phyloP scores from a whole-genome alignment of 2,329 filamentous ascomycete genomes.

The Blumeria hordei region DNA sequence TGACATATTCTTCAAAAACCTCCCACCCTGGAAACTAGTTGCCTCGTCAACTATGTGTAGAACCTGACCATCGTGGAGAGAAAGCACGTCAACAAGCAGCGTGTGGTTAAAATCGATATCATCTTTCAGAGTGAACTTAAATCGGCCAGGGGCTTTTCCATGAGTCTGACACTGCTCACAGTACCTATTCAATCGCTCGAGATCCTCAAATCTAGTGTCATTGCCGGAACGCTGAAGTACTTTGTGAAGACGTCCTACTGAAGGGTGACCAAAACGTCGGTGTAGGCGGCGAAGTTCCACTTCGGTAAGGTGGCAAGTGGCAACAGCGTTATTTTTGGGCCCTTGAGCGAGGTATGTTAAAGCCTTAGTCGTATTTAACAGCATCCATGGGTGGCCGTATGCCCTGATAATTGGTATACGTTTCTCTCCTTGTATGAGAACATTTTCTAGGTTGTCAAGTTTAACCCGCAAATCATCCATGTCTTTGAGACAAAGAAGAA shows the following conservation, averaged over 20 bases:
- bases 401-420: not conserved
- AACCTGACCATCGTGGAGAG: not conserved
- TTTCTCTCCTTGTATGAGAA: not conserved
- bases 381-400: not conserved
- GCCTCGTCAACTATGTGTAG: conserved; percentile 2
- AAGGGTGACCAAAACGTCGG: not conserved
- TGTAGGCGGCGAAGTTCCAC: not conserved
- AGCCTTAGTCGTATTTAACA: not conserved
- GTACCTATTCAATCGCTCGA: not conserved
- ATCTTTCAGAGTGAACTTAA: conserved; percentile 1
- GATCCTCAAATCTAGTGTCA: not conserved
- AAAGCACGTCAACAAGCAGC: conserved; percentile 2
- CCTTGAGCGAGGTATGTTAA: not conserved
- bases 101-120: conserved; percentile 2
- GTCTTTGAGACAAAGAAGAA: not conserved
- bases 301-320: not conserved
- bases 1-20: not conserved
- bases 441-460: not conserved
- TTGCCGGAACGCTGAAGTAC: not conserved
- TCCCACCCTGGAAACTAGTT: conserved; percentile 1
- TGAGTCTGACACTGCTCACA: not conserved
- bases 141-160: not conserved
- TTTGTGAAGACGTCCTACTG: not conserved
- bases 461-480: not conserved
- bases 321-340: not conserved